A percentile compares a stretch with the other conserved stretches of the same genome.
phyloP scores from a whole-genome alignment of 2,329 filamentous ascomycete species.

The Ceratocystiopsis brevicomis region DNA sequence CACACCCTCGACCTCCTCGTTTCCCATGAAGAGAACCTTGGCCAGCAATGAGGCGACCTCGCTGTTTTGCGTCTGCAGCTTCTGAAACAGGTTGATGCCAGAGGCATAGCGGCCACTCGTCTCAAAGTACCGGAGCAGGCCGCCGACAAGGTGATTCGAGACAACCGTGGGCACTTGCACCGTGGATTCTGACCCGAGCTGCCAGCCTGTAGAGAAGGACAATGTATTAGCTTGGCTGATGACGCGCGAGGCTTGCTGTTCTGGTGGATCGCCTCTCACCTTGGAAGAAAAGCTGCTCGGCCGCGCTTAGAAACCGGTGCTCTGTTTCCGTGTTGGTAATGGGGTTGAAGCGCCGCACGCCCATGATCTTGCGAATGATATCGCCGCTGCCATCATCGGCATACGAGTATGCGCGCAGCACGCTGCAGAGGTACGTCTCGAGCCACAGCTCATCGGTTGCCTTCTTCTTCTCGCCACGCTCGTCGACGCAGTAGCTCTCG shows the following conservation, averaged over 20 bases:
- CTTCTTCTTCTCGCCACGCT: constrained; percentile 84
- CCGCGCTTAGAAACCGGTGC: constrained; percentile 85
- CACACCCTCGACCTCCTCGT: constrained; percentile 93
- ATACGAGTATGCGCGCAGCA: constrained; percentile 86
- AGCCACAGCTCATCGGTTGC: constrained; percentile 91
- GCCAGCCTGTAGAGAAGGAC: constrained; percentile 49
- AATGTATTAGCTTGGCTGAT: background rate
- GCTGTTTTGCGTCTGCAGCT: constrained; percentile 72
- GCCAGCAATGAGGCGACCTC: constrained; percentile 88
- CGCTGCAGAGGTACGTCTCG: constrained; percentile 91
- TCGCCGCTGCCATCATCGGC: constrained; percentile 90
- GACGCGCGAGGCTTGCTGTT: background rate
- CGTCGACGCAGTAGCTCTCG: constrained; percentile 93
- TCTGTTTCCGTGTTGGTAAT: constrained; percentile 97
- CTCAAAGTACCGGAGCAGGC: constrained; percentile 81
- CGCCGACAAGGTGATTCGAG: constrained; percentile 87
- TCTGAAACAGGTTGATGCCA: constrained; percentile 94
- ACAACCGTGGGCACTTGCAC: constrained; percentile 96
- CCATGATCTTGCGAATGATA: constrained; percentile 88
- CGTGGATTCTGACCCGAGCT: constrained; percentile 87
- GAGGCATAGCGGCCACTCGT: constrained; percentile 89
- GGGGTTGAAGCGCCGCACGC: constrained; percentile 91
- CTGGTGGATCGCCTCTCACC: constrained; percentile 26
- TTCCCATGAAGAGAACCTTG: constrained; percentile 80
- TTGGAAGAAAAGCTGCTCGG: constrained; percentile 86